These are phyloP conservation scores for Xylariaceae sp. DNA, from an alignment of 2,329 filamentous ascomycete species.

Conservation along the genomic window DNA sequence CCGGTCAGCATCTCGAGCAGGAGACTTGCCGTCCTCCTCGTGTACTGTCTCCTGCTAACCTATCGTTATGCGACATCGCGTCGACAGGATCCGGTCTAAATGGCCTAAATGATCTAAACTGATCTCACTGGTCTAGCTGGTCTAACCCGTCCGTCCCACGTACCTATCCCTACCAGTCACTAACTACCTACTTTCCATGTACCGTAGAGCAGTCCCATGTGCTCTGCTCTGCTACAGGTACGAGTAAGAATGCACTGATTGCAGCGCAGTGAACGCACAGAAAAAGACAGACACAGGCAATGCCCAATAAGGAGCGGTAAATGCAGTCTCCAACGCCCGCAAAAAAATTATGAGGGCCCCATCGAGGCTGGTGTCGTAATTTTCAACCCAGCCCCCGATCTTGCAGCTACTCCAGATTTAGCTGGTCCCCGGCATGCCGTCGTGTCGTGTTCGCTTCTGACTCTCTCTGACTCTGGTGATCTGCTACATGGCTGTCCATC, in stretches of 20 bases:
- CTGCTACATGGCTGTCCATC: not conserved
- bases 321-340: constrained; percentile 20
- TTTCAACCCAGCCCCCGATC: constrained; percentile 27
- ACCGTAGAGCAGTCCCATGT: constrained; percentile 10
- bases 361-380: constrained; percentile 21
- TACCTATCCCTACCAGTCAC: not conserved
- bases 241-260: constrained; percentile 9
- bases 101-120: not conserved
- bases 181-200: not conserved
- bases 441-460: constrained; percentile 3
- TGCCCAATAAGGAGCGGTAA: constrained; percentile 14
- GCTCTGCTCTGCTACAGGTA: constrained; percentile 6
- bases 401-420: constrained; percentile 5
- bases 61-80: constrained; percentile 16
- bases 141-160: not conserved
- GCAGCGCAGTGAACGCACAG: not conserved
- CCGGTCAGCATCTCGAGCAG: constrained; percentile 18
- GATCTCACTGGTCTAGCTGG: no score
- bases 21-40: not conserved
- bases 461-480: not conserved
- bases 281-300: not conserved
- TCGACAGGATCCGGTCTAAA: constrained; percentile 7
- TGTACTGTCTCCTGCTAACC: constrained; percentile 1
- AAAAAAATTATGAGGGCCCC: constrained; percentile 10
- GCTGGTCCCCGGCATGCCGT: constrained; percentile 1